A percentile compares a stretch with the other conserved stretches of the same genome.
These are phyloP conservation scores for Silene noctiflora DNA, from an alignment of 179 eudicot species.

Conservation along the genomic window DNA sequence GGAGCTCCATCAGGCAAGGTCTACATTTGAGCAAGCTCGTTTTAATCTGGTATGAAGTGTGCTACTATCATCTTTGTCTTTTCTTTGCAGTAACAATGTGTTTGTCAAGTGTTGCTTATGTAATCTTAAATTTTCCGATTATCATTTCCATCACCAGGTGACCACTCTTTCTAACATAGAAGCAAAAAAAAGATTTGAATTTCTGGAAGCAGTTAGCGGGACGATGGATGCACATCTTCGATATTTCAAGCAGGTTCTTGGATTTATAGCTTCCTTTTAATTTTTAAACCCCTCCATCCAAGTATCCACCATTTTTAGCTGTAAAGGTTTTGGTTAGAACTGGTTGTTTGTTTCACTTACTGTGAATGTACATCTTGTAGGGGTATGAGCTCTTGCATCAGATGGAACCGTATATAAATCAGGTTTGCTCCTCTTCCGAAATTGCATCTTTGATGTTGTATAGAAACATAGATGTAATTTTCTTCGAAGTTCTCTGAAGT, in stretches of 20 bases:
- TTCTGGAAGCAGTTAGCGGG: conserved; percentile 95
- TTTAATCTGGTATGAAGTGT: conserved; percentile 63
- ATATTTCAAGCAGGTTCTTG: conserved; percentile 83
- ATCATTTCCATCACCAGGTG: conserved; percentile 41
- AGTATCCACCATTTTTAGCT: not conserved
- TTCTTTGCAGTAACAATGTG: not conserved
- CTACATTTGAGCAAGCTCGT: conserved; percentile 95
- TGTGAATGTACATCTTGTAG: conserved; percentile 33
- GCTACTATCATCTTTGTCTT: not conserved
- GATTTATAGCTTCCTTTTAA: not conserved
- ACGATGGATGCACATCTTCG: conserved; percentile 99
- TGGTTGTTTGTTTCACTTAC: conserved; percentile 14
- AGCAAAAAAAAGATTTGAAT: conserved; percentile 97
- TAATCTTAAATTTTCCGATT: conserved; percentile 11
- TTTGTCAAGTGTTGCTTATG: conserved; percentile 16
- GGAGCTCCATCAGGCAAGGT: conserved; percentile 94
- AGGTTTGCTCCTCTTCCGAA: conserved; percentile 42
- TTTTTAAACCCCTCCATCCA: not conserved
- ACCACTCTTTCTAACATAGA: conserved; percentile 88
- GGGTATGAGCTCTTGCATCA: conserved; percentile 98
- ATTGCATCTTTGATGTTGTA: not conserved
- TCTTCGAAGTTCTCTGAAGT: too few relatives aligned
- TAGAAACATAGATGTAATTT: not conserved
- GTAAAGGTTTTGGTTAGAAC: not conserved
- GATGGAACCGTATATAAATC: conserved; percentile 98